Conservation (phyloP, 768 basidiomycete genomes). For the Dentipellis sp. region DNA sequence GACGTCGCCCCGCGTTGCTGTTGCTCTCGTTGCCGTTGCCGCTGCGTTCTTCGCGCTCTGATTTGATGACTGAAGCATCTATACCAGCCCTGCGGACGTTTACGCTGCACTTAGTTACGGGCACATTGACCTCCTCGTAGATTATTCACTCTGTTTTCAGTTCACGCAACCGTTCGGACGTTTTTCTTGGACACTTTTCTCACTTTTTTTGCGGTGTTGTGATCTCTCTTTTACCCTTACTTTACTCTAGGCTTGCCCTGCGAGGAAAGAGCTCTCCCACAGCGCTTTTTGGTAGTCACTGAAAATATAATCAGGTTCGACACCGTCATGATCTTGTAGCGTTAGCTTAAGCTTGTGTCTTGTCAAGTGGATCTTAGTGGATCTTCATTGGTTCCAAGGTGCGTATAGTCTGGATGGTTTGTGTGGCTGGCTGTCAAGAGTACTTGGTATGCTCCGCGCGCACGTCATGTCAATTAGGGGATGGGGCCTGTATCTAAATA, state of each 20-base stretch:
- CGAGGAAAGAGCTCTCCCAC: conserved; percentile 21
- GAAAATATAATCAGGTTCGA: conserved; percentile 19
- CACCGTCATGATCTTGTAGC: conserved; percentile 9
- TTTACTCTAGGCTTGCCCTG: conserved; percentile 18
- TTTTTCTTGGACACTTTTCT: background rate
- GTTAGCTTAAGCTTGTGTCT: too few relatives aligned
- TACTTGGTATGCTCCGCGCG: too few relatives aligned
- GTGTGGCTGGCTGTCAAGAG: too few relatives aligned
- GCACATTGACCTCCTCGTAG: background rate
- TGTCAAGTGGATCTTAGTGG: too few relatives aligned
- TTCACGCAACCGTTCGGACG: background rate
- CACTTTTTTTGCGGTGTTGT: conserved; percentile 1
- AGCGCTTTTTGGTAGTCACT: conserved; percentile 17
- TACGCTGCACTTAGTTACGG: background rate
- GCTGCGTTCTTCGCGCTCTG: conserved; percentile 34
- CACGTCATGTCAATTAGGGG: too few relatives aligned
- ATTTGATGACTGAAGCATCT: conserved; percentile 10
- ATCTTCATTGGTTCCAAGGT: too few relatives aligned
- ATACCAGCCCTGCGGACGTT: background rate
- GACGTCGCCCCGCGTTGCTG: conserved; percentile 38
- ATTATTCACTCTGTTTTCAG: background rate
- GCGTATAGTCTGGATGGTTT: too few relatives aligned
- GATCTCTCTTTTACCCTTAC: background rate
- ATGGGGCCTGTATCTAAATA: too few relatives aligned
- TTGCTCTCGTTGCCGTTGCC: conserved; percentile 42